These are phyloP conservation scores for Leishmania lainsoni DNA, from an alignment of 208 protist species.

Conservation along the genomic window DNA sequence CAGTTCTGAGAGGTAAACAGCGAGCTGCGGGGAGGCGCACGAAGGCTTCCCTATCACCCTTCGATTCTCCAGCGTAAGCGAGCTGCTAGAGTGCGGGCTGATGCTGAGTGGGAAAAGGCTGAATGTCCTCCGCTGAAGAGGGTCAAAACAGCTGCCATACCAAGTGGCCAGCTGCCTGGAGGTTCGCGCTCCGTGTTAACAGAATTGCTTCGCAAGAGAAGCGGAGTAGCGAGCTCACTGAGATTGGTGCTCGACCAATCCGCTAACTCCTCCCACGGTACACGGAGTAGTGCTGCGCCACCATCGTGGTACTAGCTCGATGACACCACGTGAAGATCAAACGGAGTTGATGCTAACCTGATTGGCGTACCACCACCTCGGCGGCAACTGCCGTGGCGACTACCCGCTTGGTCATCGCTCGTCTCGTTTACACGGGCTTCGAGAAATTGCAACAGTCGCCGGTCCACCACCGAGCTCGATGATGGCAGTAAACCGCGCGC, in stretches of 20 bases:
- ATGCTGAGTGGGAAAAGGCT: neutral
- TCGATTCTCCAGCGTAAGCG: neutral
- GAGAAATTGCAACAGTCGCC: constrained; percentile 17
- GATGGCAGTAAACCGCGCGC: neutral
- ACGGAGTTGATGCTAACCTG: neutral
- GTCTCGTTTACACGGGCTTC: neutral
- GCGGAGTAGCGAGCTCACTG: neutral
- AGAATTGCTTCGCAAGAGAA: neutral
- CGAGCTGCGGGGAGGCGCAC: constrained; percentile 6
- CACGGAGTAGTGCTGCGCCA: neutral
- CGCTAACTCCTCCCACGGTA: neutral
- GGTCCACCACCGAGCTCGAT: constrained; percentile 9
- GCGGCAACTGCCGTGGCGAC: neutral
- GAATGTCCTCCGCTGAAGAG: constrained; percentile 1
- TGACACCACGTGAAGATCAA: constrained; percentile 6
- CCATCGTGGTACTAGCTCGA: neutral
- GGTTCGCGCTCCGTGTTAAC: neutral
- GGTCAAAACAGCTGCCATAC: neutral
- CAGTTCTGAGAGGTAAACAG: constrained; percentile 2
- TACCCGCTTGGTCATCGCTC: neutral
- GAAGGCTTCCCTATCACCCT: constrained; percentile 4
- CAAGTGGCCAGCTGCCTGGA: neutral
- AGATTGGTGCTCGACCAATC: too few relatives aligned
- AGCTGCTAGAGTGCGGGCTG: neutral
- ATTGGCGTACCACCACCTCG: neutral